A percentile compares a stretch with the other conserved stretches of the same genome.
These are phyloP conservation scores for Diaporthe sp. DNA, from an alignment of 2,329 filamentous ascomycete genomes.

Conservation along the genomic window DNA sequence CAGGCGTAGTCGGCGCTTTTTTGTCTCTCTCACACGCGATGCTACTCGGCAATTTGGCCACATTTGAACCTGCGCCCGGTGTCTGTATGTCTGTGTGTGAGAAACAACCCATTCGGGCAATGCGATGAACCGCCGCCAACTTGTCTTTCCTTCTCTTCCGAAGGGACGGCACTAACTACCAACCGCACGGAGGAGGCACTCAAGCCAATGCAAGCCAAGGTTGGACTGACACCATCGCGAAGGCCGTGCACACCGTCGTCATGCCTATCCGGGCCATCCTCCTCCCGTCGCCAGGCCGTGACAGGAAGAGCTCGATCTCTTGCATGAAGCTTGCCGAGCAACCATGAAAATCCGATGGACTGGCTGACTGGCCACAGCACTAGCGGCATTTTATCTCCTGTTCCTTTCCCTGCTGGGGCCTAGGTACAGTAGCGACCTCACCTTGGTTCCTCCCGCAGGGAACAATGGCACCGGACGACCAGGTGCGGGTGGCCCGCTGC, in stretches of 20 bases:
- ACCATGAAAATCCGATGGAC: constrained; percentile 24
- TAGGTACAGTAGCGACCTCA: neutral
- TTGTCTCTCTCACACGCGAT: neutral
- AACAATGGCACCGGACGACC: constrained; percentile 25
- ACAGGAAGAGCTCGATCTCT: constrained; percentile 25
- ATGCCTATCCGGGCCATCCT: constrained; percentile 1
- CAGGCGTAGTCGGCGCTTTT: neutral
- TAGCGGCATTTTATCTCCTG: constrained; percentile 15
- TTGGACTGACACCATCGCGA: constrained; percentile 14
- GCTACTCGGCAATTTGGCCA: constrained; percentile 19
- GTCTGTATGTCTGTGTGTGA: neutral
- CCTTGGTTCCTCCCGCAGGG: neutral
- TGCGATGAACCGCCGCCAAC: constrained; percentile 14
- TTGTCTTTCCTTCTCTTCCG: constrained; percentile 7
- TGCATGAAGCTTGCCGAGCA: constrained; percentile 33
- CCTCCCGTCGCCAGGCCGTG: neutral
- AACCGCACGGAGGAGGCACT: neutral
- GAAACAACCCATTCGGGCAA: neutral
- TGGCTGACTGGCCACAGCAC: constrained; percentile 24
- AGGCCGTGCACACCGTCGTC: constrained; percentile 22
- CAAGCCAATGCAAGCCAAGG: constrained; percentile 4
- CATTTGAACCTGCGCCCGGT: neutral
- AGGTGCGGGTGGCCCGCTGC: constrained; percentile 26
- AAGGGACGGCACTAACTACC: neutral
- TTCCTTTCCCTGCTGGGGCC: constrained; percentile 7